Percentiles rank a stretch among this genome's conserved stretches.
phyloP scores from a whole-genome alignment of 2,329 filamentous ascomycete genomes.

The Cordyceps javanica region DNA sequence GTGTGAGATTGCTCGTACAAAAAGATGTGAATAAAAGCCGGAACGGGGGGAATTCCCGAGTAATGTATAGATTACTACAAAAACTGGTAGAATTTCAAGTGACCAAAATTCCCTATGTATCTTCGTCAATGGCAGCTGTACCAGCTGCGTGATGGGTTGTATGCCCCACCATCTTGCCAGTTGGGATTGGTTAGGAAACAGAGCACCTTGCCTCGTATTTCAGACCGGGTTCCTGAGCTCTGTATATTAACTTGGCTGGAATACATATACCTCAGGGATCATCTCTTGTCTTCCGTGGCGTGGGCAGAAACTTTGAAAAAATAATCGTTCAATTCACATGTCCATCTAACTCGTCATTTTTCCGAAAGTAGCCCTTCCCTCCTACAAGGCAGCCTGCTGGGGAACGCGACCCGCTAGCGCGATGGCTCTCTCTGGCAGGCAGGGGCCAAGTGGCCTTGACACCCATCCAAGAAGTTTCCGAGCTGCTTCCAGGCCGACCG shows the following conservation, averaged over 20 bases:
- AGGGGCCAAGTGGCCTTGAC: slow-evolving; percentile 21
- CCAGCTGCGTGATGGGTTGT: not conserved
- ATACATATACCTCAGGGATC: too few relatives aligned
- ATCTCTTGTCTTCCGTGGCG: too few relatives aligned
- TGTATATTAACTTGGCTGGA: too few relatives aligned
- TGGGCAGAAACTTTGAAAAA: too few relatives aligned
- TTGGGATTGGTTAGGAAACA: not conserved
- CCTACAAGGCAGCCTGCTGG: not conserved
- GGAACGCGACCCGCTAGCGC: slow-evolving; percentile 6
- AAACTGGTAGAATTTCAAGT: too few relatives aligned
- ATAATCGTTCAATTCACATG: too few relatives aligned
- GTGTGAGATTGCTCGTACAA: not conserved
- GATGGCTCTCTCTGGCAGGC: not conserved
- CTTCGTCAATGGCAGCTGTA: not conserved
- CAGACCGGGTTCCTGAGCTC: too few relatives aligned
- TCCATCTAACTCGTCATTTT: not conserved
- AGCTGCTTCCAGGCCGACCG: not conserved
- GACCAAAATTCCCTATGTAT: not conserved
- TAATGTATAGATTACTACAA: too few relatives aligned
- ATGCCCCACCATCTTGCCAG: not conserved
- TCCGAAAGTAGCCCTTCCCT: not conserved
- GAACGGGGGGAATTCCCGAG: too few relatives aligned
- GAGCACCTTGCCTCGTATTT: too few relatives aligned
- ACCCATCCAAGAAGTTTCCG: slow-evolving; percentile 2
- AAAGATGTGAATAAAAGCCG: too few relatives aligned